Evolutionary conservation across 139 green algal genomes (phyloP).

Genomic region (Deuterostichococcus epilithicus): DNA sequence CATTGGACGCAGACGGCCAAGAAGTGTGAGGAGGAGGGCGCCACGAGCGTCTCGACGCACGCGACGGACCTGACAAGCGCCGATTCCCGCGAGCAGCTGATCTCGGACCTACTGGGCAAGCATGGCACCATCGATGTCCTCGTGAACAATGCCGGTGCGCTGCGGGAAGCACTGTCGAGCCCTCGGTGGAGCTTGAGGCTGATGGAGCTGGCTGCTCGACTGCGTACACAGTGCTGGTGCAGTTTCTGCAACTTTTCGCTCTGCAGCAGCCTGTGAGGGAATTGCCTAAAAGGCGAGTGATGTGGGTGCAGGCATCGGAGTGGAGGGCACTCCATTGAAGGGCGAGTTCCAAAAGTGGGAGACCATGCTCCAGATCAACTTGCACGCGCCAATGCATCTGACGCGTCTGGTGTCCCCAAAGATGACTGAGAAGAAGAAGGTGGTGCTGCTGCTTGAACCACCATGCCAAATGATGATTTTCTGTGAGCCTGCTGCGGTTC

Average conservation of each 20-base stretch:
- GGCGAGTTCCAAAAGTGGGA: constrained; percentile 16
- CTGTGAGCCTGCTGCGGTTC: too few species aligned
- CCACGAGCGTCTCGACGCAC: constrained; percentile 11
- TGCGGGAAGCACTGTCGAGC: constrained; percentile 13
- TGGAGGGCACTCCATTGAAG: background rate
- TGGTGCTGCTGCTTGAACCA: too few species aligned
- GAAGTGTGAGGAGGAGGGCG: constrained; percentile 20
- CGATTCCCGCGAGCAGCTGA: constrained; percentile 24
- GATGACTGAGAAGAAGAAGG: constrained; percentile 31
- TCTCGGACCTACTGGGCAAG: constrained; percentile 11
- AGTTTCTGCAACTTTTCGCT: too few species aligned
- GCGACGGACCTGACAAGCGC: constrained; percentile 17
- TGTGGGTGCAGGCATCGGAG: constrained; percentile 3
- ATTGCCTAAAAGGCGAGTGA: background rate
- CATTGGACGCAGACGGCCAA: constrained; percentile 18
- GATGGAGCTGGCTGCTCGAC: background rate
- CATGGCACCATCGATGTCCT: constrained; percentile 38
- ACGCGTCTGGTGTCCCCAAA: constrained; percentile 27
- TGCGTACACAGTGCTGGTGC: too few species aligned
- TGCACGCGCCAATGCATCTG: constrained; percentile 38
- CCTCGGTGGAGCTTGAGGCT: background rate
- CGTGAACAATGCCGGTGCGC: constrained; percentile 49
- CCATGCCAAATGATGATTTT: too few species aligned
- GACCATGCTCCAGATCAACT: constrained; percentile 29
- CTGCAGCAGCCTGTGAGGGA: background rate